Conservation (phyloP, 768 basidiomycete genomes). For the Mycena amicta region DNA sequence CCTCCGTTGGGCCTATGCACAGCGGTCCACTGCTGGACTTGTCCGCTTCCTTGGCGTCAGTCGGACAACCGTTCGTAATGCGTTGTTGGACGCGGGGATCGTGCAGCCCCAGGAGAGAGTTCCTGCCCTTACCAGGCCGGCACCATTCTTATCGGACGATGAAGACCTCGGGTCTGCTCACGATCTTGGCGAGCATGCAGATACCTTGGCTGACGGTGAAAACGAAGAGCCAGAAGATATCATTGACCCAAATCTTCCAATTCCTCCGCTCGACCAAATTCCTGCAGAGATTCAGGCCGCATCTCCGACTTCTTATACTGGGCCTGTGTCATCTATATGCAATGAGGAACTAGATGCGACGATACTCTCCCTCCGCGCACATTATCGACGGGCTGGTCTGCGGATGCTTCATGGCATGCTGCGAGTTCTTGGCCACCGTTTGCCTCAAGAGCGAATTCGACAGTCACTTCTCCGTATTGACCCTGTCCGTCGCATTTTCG, state of each 20-base stretch:
- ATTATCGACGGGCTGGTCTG: slow-evolving; percentile 1
- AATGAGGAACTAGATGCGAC: neutral
- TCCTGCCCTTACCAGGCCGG: neutral
- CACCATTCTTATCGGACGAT: neutral
- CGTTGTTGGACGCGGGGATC: slow-evolving; percentile 25
- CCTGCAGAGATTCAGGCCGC: neutral
- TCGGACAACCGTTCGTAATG: slow-evolving; percentile 20
- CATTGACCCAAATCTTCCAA: slow-evolving; percentile 8
- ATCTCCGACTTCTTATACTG: neutral
- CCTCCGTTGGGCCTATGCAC: slow-evolving; percentile 20
- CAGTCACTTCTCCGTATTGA: slow-evolving; percentile 15
- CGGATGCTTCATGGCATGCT: slow-evolving; percentile 2
- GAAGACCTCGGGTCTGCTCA: neutral
- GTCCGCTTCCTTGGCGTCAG: slow-evolving; percentile 11
- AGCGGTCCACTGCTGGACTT: slow-evolving; percentile 22
- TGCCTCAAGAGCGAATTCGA: neutral
- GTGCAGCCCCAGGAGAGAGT: slow-evolving; percentile 19
- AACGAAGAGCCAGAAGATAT: slow-evolving; percentile 9
- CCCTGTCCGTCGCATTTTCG: slow-evolving; percentile 17
- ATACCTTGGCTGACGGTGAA: neutral
- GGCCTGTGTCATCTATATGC: neutral
- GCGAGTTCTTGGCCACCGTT: neutral
- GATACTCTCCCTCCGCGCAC: neutral
- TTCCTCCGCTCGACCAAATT: slow-evolving; percentile 23
- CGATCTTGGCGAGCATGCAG: slow-evolving; percentile 10